Evolutionary conservation across 2,329 filamentous ascomycete species (phyloP).

Genomic region (Nemania abortiva): DNA sequence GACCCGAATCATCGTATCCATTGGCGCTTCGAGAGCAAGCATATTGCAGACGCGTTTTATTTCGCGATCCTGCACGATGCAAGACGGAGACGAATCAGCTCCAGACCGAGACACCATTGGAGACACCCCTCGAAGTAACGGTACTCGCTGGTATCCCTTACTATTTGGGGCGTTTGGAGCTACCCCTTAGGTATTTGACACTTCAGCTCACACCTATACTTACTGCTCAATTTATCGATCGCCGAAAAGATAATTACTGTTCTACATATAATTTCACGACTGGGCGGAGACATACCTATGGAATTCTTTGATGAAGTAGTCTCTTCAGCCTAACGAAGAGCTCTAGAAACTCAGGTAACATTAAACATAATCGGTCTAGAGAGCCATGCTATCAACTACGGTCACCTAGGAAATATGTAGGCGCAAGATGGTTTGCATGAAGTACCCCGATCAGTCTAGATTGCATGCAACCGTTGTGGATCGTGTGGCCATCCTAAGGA

Average conservation of each 20-base stretch:
- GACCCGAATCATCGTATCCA: constrained; percentile 33
- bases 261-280: constrained; percentile 10
- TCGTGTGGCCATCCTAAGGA: constrained; percentile 19
- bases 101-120: constrained; percentile 21
- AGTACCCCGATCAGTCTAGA: constrained; percentile 11
- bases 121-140: constrained; percentile 19
- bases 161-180: constrained; percentile 14
- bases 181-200: constrained; percentile 10
- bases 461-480: constrained; percentile 31
- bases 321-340: background rate
- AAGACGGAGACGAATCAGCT: constrained; percentile 23
- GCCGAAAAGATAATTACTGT: constrained; percentile 36
- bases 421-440: constrained; percentile 32
- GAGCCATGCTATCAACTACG: constrained; percentile 16
- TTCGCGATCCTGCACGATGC: constrained; percentile 40
- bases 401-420: constrained; percentile 25
- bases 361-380: constrained; percentile 26
- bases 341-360: background rate
- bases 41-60: constrained; percentile 40
- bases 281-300: background rate
- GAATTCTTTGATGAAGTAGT: background rate
- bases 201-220: constrained; percentile 36
- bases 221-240: constrained; percentile 1
- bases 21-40: constrained; percentile 28
- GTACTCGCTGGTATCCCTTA: constrained; percentile 27